phyloP scores from a whole-genome alignment of 495 filamentous ascomycete species.

The Emericellopsis terricola region DNA sequence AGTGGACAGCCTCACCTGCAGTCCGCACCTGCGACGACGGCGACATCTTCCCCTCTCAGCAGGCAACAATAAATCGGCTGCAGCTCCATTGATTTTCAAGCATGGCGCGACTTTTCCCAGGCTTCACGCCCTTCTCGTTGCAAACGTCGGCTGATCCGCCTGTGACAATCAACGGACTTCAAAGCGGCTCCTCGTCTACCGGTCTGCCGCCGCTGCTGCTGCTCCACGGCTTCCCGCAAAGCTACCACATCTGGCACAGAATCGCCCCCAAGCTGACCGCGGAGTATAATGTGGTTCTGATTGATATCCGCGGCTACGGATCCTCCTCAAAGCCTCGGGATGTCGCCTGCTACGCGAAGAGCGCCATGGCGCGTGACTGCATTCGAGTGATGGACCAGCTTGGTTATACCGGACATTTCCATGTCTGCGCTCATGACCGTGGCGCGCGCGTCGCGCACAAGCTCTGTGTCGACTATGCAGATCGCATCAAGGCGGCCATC shows the following conservation, averaged over 20 bases:
- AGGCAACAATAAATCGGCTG: no score
- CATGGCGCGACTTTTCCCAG: no score
- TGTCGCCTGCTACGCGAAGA: conserved; percentile 12
- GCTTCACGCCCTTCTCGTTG: conserved; percentile 7
- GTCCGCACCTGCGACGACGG: no score
- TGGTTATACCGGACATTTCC: conserved; percentile 8
- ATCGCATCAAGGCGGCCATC: conserved; percentile 11
- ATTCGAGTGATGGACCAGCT: conserved; percentile 14
- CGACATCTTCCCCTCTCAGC: no score
- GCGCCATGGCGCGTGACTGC: conserved; percentile 16
- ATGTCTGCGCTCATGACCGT: conserved; percentile 19
- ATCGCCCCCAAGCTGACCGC: conserved; percentile 10
- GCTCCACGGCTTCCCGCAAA: conserved; percentile 22
- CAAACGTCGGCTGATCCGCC: conserved; percentile 5
- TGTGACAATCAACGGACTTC: conserved; percentile 14
- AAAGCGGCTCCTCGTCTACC: conserved; percentile 2
- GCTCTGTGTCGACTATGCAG: conserved; percentile 17
- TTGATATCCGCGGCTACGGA: conserved; percentile 24
- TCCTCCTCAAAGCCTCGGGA: conserved; percentile 16
- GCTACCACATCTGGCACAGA: conserved; percentile 20
- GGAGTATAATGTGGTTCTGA: conserved; percentile 13
- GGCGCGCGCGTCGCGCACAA: conserved; percentile 22
- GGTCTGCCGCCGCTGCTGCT: conserved; percentile 17
- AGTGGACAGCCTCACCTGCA: no score
- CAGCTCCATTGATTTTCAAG: no score